Evolutionary conservation across 371 early-diverging fungal species (phyloP).

Genomic region (Hamiltosporidium tvaerminnensis): DNA sequence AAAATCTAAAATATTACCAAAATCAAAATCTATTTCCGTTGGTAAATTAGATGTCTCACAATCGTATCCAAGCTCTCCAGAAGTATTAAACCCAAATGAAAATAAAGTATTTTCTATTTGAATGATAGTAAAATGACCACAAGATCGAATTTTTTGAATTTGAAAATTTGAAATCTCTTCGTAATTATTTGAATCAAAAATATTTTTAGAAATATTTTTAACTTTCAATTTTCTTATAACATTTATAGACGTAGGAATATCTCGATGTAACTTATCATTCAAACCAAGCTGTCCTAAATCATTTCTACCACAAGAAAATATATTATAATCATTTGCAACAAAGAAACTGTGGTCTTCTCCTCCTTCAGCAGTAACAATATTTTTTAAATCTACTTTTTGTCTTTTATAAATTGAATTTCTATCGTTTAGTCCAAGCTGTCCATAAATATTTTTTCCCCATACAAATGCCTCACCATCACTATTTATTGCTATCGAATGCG

Average conservation of each 20-base stretch:
- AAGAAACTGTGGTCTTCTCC: constrained; percentile 46
- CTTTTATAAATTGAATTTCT: constrained; percentile 16
- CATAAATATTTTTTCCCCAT: constrained; percentile 50
- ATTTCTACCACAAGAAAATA: constrained; percentile 51
- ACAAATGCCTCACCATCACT: constrained; percentile 22
- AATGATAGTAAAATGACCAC: constrained; percentile 29
- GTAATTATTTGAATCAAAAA: constrained; percentile 5
- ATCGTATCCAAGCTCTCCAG: constrained; percentile 42
- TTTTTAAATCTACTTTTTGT: constrained; percentile 20
- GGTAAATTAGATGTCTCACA: no score
- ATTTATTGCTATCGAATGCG: constrained; percentile 28
- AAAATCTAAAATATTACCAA: constrained; percentile 39
- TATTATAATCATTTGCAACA: constrained; percentile 25
- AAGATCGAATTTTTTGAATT: constrained; percentile 24
- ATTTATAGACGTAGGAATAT: no score
- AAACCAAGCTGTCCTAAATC: constrained; percentile 42
- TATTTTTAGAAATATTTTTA: no score
- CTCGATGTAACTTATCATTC: constrained; percentile 16
- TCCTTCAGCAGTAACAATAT: constrained; percentile 27
- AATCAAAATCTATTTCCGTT: constrained; percentile 40
- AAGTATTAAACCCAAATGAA: constrained; percentile 38
- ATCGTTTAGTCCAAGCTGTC: constrained; percentile 37
- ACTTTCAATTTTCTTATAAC: no score
- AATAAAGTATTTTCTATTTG: constrained; percentile 27
- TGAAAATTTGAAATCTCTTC: constrained; percentile 16